Base-by-base conservation (phyloP, 352 stramenopile genomes). In the Phytophthora melonis region DNA sequence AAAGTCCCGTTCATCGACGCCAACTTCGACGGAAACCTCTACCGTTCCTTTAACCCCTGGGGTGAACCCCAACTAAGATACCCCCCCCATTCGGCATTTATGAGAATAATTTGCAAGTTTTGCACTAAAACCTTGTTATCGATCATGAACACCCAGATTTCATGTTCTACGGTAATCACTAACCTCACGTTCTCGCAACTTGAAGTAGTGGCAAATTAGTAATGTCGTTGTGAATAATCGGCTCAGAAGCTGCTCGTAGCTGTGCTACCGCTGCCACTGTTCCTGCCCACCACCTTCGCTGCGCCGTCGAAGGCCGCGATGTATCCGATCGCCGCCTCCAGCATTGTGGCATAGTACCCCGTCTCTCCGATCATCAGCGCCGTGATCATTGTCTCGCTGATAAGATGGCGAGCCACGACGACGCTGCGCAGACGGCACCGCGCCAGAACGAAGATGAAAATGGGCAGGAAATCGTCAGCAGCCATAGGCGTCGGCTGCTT, bases 341-440 rank as follows among this genome's bases (percentile, higher is more conserved):
- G 74, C 84, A 93, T 94, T 2, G 88, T 94, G 14, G 86, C 80
- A 69, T 94, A 94, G 66, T 94, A 94, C 13, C 88, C 88, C 10
- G 84, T 93, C 72, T 94, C 88, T 2, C 88, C 88, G 57, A 94
- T 87, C 86, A 92, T 90, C 16, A 93, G 63, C 11, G 73, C 79
- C 32, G 86, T 85, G 39, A 91, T 88, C 88, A 93, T 94, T 10
- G 85, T 93, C 62, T 94, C 86, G 62, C 85, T 93, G 63, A 94
- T 82, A 25, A 94, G 63, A 68, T 91, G 84, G 5, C 84, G 78
- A 25, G 86, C 74, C 13, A 93, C 69, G 21, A 92, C 75, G 0
- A 93, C 76, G 47, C 89, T 90, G 2, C 81, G 86, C 55, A 93
- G 60, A n/a, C 39, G 68, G 32, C 77, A 87, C 2, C 79, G 83